Evolutionary conservation across 2,329 filamentous ascomycete species (phyloP).

Genomic region (Microsporum ferrugineum): DNA sequence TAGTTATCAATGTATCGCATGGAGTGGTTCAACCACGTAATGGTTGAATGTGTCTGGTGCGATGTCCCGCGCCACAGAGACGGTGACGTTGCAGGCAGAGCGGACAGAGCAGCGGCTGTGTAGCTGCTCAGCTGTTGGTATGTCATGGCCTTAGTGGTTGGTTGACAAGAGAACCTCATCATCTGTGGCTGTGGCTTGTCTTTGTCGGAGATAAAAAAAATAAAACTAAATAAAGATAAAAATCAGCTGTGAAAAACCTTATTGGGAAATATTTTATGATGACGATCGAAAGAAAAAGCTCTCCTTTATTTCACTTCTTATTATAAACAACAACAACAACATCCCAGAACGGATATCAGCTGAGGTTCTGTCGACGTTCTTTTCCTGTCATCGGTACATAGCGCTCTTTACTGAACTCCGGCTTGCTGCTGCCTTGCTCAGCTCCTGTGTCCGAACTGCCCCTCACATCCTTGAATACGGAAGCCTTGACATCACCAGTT

Average conservation of each 20-base stretch:
- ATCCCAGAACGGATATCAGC: not conserved
- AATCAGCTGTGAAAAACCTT: conserved; percentile 4
- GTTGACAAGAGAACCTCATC: not conserved
- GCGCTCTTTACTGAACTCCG: not conserved
- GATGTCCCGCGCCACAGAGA: conserved; percentile 1
- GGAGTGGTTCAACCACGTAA: too few relatives aligned
- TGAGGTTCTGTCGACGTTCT: not conserved
- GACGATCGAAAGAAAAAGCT: not conserved
- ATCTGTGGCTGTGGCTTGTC: not conserved
- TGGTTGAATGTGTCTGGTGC: not conserved
- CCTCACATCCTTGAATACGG: not conserved
- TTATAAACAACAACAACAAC: not conserved
- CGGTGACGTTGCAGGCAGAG: not conserved
- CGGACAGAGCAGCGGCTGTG: not conserved
- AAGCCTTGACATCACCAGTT: not conserved
- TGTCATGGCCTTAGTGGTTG: not conserved
- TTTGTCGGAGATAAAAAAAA: not conserved
- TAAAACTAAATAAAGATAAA: not conserved
- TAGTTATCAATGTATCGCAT: too few relatives aligned
- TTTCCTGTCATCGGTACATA: not conserved
- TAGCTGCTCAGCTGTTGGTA: not conserved
- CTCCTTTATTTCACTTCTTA: not conserved
- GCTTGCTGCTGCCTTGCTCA: not conserved
- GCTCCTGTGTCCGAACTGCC: not conserved
- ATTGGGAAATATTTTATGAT: not conserved